Evolutionary conservation across 2,329 filamentous ascomycete genomes (phyloP), one percentile per base, ranked within the genome.

Genomic region (Verticillium isaacii): DNA sequence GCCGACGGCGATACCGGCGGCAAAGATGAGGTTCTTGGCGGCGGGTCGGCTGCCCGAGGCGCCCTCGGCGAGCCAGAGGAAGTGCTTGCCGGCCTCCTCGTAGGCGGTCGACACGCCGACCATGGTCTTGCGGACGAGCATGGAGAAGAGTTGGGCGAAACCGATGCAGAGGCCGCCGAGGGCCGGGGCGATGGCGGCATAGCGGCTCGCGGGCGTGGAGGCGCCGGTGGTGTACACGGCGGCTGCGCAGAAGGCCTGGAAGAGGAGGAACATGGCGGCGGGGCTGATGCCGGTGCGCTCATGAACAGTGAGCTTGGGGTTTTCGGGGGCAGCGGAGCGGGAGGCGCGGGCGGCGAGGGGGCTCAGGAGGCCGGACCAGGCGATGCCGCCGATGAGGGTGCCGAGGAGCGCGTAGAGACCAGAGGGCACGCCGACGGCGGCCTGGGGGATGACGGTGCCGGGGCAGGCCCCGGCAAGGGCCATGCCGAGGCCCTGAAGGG

Each of bases 401-500:
- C 88, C 88, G 0, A 74, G 73, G 2, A 89, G 73, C 0, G 83
- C 81, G 60, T 78, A 82, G 45, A 79, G 70, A 0, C 85, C 85
- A 0, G 82, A 80, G 2, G 69, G 73, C 2, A 87, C 75, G 1
- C 84, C 82, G 14, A 80, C 75, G 2, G 81, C 86, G 12, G 85
- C 68, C 72, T 91, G 88, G 0, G 83, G 81, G 57, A 89, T 80
- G 6, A 89, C 79, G 0, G 86, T 89, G 0, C 88, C 88, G 0
- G 88, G 86, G 63, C 88, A 90, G 0, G 87, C 83, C 9, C 86
- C 87, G 0, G 86, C 83, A 17, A 89, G 74, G 6, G 85, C 80
- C 87, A 90, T 89, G 61, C 88, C 88, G n/a, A 81, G 71, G 39
- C 88, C 88, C 32, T 89, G 80, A 2, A 89, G 73, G 17, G 78